These are phyloP conservation scores for Pseudozyma tsukubaensis DNA, from an alignment of 1,284 basidiomycete species.

Conservation along the genomic window DNA sequence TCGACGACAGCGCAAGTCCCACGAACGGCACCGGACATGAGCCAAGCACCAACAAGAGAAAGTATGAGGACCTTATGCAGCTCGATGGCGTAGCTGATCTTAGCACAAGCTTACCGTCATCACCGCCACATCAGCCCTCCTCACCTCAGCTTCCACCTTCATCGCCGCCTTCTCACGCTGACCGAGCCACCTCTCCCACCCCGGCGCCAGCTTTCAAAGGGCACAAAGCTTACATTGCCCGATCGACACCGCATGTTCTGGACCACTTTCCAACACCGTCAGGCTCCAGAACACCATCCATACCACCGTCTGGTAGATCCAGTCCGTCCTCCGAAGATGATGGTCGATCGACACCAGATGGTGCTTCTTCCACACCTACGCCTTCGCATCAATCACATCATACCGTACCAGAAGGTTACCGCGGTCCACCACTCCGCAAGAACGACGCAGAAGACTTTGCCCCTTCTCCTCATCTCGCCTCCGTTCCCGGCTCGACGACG, in stretches of 20 bases:
- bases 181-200: conserved; percentile 31
- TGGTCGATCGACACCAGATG: conserved; percentile 34
- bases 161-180: conserved; percentile 6
- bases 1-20: background rate
- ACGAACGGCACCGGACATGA: background rate
- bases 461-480: conserved; percentile 46
- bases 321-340: conserved; percentile 43
- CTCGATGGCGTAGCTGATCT: conserved; percentile 3
- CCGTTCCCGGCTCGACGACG: conserved; percentile 18
- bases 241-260: conserved; percentile 56
- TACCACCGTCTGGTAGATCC: conserved; percentile 32
- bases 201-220: conserved; percentile 23
- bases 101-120: conserved; percentile 4
- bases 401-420: conserved; percentile 50
- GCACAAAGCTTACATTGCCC: conserved; percentile 53
- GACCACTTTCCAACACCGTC: conserved; percentile 18
- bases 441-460: conserved; percentile 59
- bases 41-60: conserved; percentile 24
- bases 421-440: conserved; percentile 54
- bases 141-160: conserved; percentile 8
- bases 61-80: conserved; percentile 29
- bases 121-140: conserved; percentile 12
- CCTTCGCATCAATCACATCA: conserved; percentile 38
- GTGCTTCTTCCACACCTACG: conserved; percentile 12
- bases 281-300: conserved; percentile 29